phyloP scores from a whole-genome alignment of 192 early-diverging fungal genomes.

The Coemansia sp. region DNA sequence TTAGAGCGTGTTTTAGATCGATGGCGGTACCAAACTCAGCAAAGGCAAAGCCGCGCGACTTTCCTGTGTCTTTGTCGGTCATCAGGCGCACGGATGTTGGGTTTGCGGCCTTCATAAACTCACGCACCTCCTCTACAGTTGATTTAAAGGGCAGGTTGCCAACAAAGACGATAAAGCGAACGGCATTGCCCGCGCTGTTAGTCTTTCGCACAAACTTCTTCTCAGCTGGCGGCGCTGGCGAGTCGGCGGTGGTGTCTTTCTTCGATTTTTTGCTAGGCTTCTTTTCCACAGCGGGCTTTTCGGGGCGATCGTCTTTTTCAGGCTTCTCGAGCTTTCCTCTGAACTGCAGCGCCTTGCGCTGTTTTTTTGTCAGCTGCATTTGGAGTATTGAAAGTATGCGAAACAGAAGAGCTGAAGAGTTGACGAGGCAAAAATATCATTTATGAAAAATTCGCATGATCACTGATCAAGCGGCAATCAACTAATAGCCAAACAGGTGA shows the following conservation, averaged over 20 bases:
- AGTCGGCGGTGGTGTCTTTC: no score
- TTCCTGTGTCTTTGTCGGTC: conserved; percentile 66
- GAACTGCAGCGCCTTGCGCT: conserved; percentile 41
- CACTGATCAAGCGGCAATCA: no score
- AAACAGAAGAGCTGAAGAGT: background rate
- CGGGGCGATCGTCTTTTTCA: conserved; percentile 10
- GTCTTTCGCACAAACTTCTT: conserved; percentile 36
- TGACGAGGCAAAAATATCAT: background rate
- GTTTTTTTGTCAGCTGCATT: conserved; percentile 46
- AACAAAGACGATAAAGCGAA: conserved; percentile 60
- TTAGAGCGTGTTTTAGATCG: conserved; percentile 60
- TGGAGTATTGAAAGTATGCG: background rate
- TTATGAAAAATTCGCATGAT: no score
- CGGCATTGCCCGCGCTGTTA: conserved; percentile 15
- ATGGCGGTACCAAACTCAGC: conserved; percentile 59
- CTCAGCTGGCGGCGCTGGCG: conserved; percentile 7
- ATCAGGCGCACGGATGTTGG: conserved; percentile 62
- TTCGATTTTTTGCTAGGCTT: background rate
- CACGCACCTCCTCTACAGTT: conserved; percentile 60
- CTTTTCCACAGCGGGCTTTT: conserved; percentile 5
- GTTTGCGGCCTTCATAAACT: conserved; percentile 59
- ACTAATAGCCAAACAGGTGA: no score
- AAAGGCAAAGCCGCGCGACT: conserved; percentile 73
- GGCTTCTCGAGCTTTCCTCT: conserved; percentile 40
- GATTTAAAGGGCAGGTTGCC: conserved; percentile 66